Conservation (phyloP, 768 basidiomycete species). For the Hypholoma sublateritium region DNA sequence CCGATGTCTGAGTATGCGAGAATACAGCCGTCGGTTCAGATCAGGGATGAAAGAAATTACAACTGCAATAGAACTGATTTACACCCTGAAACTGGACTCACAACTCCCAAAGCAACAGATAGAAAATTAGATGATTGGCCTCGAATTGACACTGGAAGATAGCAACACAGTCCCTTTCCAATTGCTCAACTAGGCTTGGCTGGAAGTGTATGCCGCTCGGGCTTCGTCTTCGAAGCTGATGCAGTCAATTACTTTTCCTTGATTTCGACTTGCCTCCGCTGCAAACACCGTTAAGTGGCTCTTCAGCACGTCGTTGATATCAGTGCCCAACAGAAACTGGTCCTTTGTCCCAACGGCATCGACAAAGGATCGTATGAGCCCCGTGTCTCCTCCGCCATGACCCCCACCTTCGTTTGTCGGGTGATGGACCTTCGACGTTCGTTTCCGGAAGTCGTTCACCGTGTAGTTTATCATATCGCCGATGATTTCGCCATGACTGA, state of each 20-base stretch:
- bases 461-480: slow-evolving; percentile 80
- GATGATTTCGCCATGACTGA: slow-evolving; percentile 85
- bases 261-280: slow-evolving; percentile 72
- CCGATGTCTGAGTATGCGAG: slow-evolving; percentile 57
- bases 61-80: no score
- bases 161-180: not conserved
- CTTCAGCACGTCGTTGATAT: slow-evolving; percentile 66
- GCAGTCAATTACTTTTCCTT: slow-evolving; percentile 72
- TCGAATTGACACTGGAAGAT: not conserved
- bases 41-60: no score
- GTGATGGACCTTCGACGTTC: slow-evolving; percentile 38
- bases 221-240: slow-evolving; percentile 55
- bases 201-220: slow-evolving; percentile 9
- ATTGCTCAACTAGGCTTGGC: not conserved
- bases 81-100: no score
- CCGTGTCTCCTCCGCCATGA: slow-evolving; percentile 84
- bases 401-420: slow-evolving; percentile 65
- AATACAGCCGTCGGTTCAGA: slow-evolving; percentile 46
- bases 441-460: slow-evolving; percentile 72
- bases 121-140: no score
- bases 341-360: slow-evolving; percentile 66
- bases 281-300: slow-evolving; percentile 88
- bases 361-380: slow-evolving; percentile 74
- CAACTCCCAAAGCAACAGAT: no score
- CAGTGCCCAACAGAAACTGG: slow-evolving; percentile 67